Conservation (phyloP, 169 alveolate species). For the Miamiensis avidus region DNA sequence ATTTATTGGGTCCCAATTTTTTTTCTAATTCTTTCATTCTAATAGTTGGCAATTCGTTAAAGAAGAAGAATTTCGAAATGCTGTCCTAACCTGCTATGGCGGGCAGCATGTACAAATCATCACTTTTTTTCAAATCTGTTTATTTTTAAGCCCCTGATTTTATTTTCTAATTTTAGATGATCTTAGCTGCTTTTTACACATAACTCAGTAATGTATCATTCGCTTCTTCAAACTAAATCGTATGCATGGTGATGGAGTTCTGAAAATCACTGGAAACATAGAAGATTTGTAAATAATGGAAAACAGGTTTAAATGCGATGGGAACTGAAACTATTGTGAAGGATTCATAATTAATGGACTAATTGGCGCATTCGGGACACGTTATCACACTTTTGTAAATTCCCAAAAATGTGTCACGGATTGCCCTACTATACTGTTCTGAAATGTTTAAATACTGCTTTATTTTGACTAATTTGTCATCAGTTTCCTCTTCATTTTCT, state of each 20-base stretch:
- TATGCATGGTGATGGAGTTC: no score
- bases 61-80: no score
- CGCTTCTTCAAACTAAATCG: background rate
- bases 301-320: background rate
- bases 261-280: background rate
- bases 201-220: background rate
- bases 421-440: no score
- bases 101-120: no score
- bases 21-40: no score
- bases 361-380: background rate
- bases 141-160: background rate
- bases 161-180: no score
- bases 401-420: background rate
- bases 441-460: background rate
- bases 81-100: no score
- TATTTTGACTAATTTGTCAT: no score
- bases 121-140: no score
- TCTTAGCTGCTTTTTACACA: background rate
- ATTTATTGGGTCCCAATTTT: no score
- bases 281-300: no score
- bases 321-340: background rate
- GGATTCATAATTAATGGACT: background rate
- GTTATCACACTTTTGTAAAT: background rate
- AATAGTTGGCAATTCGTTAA: no score
- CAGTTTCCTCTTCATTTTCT: background rate